These are phyloP conservation scores for Trichoderma semiorbis DNA, from an alignment of 2,329 filamentous ascomycete species.

Conservation along the genomic window DNA sequence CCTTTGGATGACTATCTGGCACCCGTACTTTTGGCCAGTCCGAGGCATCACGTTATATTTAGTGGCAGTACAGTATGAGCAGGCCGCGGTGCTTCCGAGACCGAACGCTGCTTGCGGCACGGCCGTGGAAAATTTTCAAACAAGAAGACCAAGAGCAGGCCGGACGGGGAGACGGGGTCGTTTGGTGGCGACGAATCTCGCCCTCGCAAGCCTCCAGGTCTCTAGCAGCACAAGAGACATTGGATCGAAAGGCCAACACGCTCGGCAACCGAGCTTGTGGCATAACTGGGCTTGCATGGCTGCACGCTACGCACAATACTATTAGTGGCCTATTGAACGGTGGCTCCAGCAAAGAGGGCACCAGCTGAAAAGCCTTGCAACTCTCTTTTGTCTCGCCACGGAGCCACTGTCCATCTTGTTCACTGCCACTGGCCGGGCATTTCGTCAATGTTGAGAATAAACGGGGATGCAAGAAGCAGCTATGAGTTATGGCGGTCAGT, in stretches of 20 bases:
- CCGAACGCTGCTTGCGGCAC: not conserved
- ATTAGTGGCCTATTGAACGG: not conserved
- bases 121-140: not conserved
- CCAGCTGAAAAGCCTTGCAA: constrained; percentile 6
- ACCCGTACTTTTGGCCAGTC: not conserved
- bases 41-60: not conserved
- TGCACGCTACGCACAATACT: constrained; percentile 1
- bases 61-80: not conserved
- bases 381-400: not conserved
- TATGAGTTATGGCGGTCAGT: constrained; percentile 5
- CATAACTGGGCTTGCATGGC: not conserved
- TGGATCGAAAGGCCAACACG: not conserved
- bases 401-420: not conserved
- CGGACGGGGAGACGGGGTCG: not conserved
- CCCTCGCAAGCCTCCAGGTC: not conserved
- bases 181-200: not conserved
- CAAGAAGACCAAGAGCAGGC: not conserved
- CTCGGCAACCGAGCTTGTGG: not conserved
- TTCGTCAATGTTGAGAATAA: not conserved
- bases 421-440: not conserved
- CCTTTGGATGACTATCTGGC: not conserved
- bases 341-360: not conserved
- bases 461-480: not conserved
- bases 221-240: not conserved
- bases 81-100: not conserved